Evolutionary conservation across 192 early-diverging fungal genomes (phyloP), one percentile per base, ranked within the genome.

Genomic region (Dissophora ornata): DNA sequence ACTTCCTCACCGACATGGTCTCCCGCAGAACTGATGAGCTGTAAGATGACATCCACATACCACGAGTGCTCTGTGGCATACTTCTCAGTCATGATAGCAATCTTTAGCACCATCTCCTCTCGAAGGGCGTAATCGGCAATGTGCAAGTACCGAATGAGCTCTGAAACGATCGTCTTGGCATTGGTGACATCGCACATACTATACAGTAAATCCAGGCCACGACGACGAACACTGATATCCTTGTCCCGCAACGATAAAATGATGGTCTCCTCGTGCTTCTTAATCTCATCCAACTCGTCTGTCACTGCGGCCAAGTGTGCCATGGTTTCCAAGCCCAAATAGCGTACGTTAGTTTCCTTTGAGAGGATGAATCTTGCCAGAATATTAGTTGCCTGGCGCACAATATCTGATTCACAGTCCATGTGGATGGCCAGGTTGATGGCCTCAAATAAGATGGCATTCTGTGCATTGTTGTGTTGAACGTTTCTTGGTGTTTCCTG

Each of bases 1-100:
- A 99, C 91, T 62, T 97, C 96, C 60, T 98, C 96, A 29, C 94
- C 93, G 22, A 98, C 96, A 63, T 94, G 92, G 69, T 98, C 97
- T 32, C 96, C 97, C 6, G 95, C 96, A 47, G 94, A 85, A n/a
- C 91, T 92, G 48, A 99, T 94, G 51, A 99, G 85, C 71, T 97
- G 94, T 61, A 98, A 85, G 68, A 98, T 97, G 33, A 98, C 94
- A 66, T 99, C 96, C 0, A 99, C 93, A 80, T 98, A 99, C 98
- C 98, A 99, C 50, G 93, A 91, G 71, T 96, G 96, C 73, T 97
- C 97, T 7, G 95, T 94, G 4, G 97, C 95, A 70, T 91, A 99
- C 81, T 97, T 98, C 74, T 99, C 98, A 0, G 97, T 92, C 73
- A 99, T 83, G 69, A 99, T 99, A 42, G 98, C 98, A 69, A 98